These are phyloP conservation scores for Skeletonema menzelii DNA, from an alignment of 108 stramenopile genomes.

Conservation along the genomic window DNA sequence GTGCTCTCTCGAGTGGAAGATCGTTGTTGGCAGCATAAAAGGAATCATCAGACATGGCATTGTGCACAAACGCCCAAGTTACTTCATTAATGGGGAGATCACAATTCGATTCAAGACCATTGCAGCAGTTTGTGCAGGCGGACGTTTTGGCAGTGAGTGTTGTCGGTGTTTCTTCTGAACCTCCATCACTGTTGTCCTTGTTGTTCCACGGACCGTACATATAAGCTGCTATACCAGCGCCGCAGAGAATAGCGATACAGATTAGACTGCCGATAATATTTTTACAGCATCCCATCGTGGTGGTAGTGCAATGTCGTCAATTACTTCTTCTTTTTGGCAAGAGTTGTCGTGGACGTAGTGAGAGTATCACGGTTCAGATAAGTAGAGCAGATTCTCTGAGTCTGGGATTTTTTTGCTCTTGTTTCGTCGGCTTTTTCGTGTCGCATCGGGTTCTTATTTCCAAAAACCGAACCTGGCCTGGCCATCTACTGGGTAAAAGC, in stretches of 20 bases:
- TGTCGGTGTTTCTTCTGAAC: background rate
- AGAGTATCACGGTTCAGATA: too few relatives aligned
- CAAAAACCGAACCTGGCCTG: too few relatives aligned
- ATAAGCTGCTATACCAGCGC: background rate
- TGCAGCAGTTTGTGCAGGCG: slow-evolving; percentile 49
- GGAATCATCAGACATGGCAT: slow-evolving; percentile 65
- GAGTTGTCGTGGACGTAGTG: too few relatives aligned
- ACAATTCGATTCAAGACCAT: slow-evolving; percentile 63
- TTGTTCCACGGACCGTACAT: background rate
- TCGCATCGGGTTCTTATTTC: too few relatives aligned
- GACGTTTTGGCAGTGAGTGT: background rate
- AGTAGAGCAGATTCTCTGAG: too few relatives aligned
- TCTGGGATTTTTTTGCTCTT: too few relatives aligned
- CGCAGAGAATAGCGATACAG: background rate
- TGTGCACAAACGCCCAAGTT: slow-evolving; percentile 64
- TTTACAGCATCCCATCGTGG: background rate
- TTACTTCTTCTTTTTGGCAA: too few relatives aligned
- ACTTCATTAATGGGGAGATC: slow-evolving; percentile 61
- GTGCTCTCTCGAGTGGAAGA: slow-evolving; percentile 54
- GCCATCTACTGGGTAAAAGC: too few relatives aligned
- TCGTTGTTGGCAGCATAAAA: slow-evolving; percentile 60
- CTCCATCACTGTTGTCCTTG: background rate
- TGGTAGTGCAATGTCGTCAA: too few relatives aligned
- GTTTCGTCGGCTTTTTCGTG: too few relatives aligned
- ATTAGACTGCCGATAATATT: background rate